A percentile compares a stretch with the other conserved stretches of the same genome.
Conservation (phyloP, 306 rosid species). For the Sophora flavescens region DNA sequence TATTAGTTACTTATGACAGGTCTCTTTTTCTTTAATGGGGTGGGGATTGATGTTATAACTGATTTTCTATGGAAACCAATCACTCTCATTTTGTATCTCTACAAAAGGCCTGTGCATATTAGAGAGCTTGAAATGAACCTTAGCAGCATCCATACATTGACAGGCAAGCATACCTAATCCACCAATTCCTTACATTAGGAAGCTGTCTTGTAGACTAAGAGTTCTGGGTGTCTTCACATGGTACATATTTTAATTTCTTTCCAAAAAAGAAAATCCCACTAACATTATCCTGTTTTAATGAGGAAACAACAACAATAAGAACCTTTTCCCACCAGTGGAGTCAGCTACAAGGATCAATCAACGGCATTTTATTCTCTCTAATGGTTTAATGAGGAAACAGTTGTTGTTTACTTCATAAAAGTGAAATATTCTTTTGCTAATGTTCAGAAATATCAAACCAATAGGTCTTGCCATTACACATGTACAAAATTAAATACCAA, state of each 20-base stretch:
- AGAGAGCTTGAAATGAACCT: not conserved
- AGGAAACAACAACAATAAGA: not conserved
- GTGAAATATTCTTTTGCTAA: constrained; percentile 1
- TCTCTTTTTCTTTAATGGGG: not conserved
- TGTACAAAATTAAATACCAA: not conserved
- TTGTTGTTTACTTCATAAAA: not conserved
- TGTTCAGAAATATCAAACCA: constrained; percentile 22
- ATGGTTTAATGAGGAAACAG: not conserved
- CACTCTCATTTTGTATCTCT: not conserved
- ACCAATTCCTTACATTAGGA: not conserved
- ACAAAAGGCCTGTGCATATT: not conserved
- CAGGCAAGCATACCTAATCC: not conserved
- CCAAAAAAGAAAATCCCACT: not conserved
- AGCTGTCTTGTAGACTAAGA: not conserved
- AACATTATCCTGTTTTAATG: constrained; percentile 6
- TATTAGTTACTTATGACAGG: not conserved
- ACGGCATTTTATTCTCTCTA: too few species aligned
- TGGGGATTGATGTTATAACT: not conserved
- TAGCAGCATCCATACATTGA: not conserved
- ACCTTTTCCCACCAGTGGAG: too few species aligned
- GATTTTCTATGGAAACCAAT: not conserved
- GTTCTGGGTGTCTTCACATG: not conserved
- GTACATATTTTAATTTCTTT: constrained; percentile 12
- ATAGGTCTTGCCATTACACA: not conserved
- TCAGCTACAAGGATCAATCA: too few species aligned